A percentile compares a stretch with the other conserved stretches of the same genome.
These are phyloP conservation scores for Syzygium oleosum DNA, from an alignment of 345 rosid genomes.

Conservation along the genomic window DNA sequence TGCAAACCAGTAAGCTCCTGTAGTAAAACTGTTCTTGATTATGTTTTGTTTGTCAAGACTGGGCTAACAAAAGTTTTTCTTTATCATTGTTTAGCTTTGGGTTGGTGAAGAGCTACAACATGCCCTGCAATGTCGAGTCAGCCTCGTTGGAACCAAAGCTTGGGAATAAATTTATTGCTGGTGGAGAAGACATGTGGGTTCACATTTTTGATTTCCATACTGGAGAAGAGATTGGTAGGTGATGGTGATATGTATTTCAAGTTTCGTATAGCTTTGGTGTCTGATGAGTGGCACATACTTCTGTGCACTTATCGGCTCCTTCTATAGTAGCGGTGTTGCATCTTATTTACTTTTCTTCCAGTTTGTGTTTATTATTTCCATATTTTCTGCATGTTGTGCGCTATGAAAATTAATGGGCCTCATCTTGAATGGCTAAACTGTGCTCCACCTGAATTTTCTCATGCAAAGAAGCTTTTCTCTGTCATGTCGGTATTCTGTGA, in stretches of 20 bases:
- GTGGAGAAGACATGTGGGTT: constrained; percentile 95
- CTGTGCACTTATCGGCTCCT: not conserved
- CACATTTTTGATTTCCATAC: constrained; percentile 68
- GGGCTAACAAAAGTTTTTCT: not conserved
- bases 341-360: not conserved
- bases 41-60: not conserved
- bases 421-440: not conserved
- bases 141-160: constrained; percentile 72
- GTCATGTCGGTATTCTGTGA: not conserved
- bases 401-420: not conserved
- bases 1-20: constrained; percentile 75
- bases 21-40: not conserved
- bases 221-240: constrained; percentile 66
- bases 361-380: not conserved
- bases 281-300: not conserved
- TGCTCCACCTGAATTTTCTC: not conserved
- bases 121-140: constrained; percentile 78
- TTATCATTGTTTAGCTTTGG: constrained; percentile 49
- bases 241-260: not conserved
- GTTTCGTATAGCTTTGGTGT: not conserved
- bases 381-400: not conserved
- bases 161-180: constrained; percentile 80
- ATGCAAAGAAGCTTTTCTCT: not conserved
- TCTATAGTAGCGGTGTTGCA: not conserved
- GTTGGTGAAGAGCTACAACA: constrained; percentile 74